A percentile compares a stretch with the other conserved stretches of the same genome.
Conservation (phyloP, 2,329 filamentous ascomycete genomes). For the Hymenoscyphus linearis region DNA sequence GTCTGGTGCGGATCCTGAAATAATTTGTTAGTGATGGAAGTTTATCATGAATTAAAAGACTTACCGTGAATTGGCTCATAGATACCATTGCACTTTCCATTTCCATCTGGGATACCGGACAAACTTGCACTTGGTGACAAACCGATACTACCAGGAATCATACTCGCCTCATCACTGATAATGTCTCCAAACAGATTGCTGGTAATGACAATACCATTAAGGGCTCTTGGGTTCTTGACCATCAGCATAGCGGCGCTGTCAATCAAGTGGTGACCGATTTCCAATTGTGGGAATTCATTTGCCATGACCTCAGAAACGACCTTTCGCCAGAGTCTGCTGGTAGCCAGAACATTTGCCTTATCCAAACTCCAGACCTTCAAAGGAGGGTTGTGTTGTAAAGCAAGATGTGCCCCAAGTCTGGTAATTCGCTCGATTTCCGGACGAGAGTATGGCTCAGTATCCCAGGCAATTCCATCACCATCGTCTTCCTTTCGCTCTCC, state of each 20-base stretch:
- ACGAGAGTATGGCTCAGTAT: constrained; percentile 82
- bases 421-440: constrained; percentile 84
- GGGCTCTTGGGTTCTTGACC: constrained; percentile 82
- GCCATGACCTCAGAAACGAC: constrained; percentile 79
- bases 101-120: constrained; percentile 79
- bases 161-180: constrained; percentile 89
- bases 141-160: constrained; percentile 87
- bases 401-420: constrained; percentile 74
- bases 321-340: constrained; percentile 83
- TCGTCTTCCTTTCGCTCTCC: constrained; percentile 79
- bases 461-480: constrained; percentile 68
- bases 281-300: constrained; percentile 82
- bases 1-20: constrained; percentile 76
- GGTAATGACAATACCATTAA: constrained; percentile 89
- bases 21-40: background rate
- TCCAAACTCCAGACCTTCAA: constrained; percentile 81
- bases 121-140: constrained; percentile 84
- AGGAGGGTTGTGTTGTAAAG: constrained; percentile 69
- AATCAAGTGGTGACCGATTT: constrained; percentile 84
- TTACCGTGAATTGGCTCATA: constrained; percentile 96
- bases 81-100: constrained; percentile 82
- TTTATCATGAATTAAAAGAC: constrained; percentile 15
- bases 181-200: constrained; percentile 97
- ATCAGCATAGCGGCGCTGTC: constrained; percentile 97
- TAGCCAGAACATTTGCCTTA: constrained; percentile 95